Conservation (phyloP, 2,329 filamentous ascomycete species). For the Byssothecium circinans region DNA sequence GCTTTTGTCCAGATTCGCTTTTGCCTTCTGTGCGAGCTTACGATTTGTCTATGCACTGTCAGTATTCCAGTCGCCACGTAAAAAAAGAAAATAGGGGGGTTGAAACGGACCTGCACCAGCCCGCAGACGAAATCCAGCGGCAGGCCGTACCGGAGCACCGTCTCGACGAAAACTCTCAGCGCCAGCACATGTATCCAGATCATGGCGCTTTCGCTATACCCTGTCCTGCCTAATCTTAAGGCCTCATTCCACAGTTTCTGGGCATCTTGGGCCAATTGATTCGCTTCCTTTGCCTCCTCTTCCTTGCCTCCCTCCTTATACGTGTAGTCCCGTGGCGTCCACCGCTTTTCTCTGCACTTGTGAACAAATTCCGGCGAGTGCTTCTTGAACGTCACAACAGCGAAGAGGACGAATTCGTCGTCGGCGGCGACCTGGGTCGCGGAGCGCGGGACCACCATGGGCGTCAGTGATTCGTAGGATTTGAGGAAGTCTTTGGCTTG, state of each 20-base stretch:
- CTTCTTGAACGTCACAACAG: constrained; percentile 93
- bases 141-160: constrained; percentile 91
- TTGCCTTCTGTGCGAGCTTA: constrained; percentile 78
- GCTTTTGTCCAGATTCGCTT: constrained; percentile 67
- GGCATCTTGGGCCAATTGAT: constrained; percentile 80
- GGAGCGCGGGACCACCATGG: constrained; percentile 93
- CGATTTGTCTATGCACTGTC: constrained; percentile 66
- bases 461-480: constrained; percentile 82
- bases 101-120: constrained; percentile 69
- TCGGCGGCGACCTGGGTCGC: constrained; percentile 79
- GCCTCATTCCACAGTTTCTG: constrained; percentile 92
- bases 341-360: constrained; percentile 89
- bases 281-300: constrained; percentile 84
- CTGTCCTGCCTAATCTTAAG: constrained; percentile 81
- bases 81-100: background rate
- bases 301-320: constrained; percentile 88
- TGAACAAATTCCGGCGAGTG: constrained; percentile 82
- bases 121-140: constrained; percentile 87
- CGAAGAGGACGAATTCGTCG: constrained; percentile 85
- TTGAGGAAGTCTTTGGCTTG: constrained; percentile 85
- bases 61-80: background rate
- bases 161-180: constrained; percentile 93
- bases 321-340: constrained; percentile 93
- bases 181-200: constrained; percentile 92
- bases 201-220: constrained; percentile 95